A percentile compares a stretch with the other conserved stretches of the same genome.
phyloP scores from a whole-genome alignment of 768 basidiomycete genomes.

The Pulveroboletus sp. region DNA sequence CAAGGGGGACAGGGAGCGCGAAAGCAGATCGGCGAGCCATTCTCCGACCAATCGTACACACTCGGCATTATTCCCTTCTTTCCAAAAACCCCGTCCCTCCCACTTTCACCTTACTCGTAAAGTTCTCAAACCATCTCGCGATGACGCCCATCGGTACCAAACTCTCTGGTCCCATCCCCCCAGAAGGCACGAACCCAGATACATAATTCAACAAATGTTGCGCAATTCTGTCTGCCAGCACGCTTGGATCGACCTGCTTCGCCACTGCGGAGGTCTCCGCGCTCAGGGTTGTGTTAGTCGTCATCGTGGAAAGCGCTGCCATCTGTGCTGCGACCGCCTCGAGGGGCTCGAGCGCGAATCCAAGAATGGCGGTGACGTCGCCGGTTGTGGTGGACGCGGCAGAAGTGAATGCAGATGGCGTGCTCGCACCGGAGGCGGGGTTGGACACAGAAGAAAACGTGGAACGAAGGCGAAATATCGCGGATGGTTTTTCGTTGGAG shows the following conservation, averaged over 20 bases:
- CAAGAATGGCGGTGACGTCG: conserved; percentile 69
- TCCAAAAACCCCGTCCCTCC: conserved; percentile 64
- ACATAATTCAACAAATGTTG: conserved; percentile 75
- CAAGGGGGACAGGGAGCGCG: too few relatives aligned
- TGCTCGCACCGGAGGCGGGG: conserved; percentile 28
- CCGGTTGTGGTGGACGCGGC: conserved; percentile 29
- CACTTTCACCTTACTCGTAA: conserved; percentile 52
- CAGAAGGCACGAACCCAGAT: conserved; percentile 52
- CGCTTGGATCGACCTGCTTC: conserved; percentile 10
- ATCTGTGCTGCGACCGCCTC: conserved; percentile 56
- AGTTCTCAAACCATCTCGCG: conserved; percentile 67
- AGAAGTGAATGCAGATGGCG: conserved; percentile 30
- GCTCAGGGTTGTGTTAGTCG: conserved; percentile 24
- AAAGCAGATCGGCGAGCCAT: not conserved
- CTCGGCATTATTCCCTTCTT: conserved; percentile 11
- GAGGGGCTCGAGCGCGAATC: conserved; percentile 77
- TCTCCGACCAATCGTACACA: not conserved
- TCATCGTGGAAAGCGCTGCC: conserved; percentile 35
- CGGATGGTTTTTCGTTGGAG: conserved; percentile 85
- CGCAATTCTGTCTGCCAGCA: conserved; percentile 34
- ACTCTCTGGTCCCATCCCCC: conserved; percentile 44
- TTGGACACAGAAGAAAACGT: conserved; percentile 42
- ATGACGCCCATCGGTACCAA: conserved; percentile 60
- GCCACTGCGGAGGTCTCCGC: conserved; percentile 9
- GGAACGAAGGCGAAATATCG: conserved; percentile 78